Evolutionary conservation across 352 stramenopile species (phyloP), one percentile per base, ranked within the genome.

Genomic region (Peronospora belbahrii): DNA sequence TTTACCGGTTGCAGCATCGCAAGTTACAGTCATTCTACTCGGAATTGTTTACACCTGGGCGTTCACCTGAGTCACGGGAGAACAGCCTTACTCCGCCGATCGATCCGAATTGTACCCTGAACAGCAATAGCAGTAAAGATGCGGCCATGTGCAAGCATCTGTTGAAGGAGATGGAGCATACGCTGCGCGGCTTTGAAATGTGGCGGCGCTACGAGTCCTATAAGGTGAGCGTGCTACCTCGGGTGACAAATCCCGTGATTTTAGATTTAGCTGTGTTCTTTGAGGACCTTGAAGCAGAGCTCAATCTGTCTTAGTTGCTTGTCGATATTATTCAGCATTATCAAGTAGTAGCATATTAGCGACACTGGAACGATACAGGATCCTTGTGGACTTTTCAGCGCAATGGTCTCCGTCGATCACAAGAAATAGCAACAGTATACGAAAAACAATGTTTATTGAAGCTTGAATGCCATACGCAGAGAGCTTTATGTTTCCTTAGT

Each of bases 111-210:
- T 62, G 57, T 30, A 58, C 56, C 13, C 50, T 62, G 15, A 59
- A 67, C 22, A 70, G 81, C 44, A 58, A 64, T 31, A 76, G 77
- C 30, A 83, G 60, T 46, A 74, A 80, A 57, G 79, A 94, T 18
- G 66, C 74, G 13, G 70, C 73, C 9, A 70, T 89, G 31, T 70
- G 73, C 28, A 58, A 74, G 34, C 74, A 76, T 20, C 47, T 94
- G 40, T 56, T 94, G 18, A 90, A 89, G 51, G 79, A 91, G 46
- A 88, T 91, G 79, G 82, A 90, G 48, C 75, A 86, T 34, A 83
- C 78, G 22, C 57, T 94, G 49, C 82, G 79, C 17, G 82, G 82
- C 6, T 94, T 91, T 31, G 82, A 94, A 45, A 88, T 91, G 74
- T 94, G 82, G 82, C 70, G 73, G 37, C 79, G 74, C 31, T 94